Conservation (phyloP, 2,329 filamentous ascomycete genomes). For the Penicillium hesseltinei region DNA sequence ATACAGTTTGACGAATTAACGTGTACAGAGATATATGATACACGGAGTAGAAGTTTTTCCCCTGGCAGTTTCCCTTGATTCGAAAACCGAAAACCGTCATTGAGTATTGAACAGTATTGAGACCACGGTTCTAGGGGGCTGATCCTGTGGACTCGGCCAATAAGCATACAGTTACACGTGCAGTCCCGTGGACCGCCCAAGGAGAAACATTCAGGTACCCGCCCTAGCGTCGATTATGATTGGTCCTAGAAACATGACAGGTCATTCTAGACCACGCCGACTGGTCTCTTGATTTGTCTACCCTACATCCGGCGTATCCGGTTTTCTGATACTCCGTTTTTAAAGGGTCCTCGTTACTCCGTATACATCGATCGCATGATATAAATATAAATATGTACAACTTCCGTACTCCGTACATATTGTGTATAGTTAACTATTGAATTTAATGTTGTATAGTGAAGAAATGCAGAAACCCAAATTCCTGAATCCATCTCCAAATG, state of each 20-base stretch:
- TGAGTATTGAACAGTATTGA: background rate
- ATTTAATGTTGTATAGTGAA: background rate
- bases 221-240: slow-evolving; percentile 14
- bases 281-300: background rate
- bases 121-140: slow-evolving; percentile 23
- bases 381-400: background rate
- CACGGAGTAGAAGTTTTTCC: background rate
- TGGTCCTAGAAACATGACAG: slow-evolving; percentile 20
- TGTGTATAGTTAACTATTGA: too few relatives aligned
- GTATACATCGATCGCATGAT: background rate
- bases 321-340: background rate
- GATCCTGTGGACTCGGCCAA: slow-evolving; percentile 13
- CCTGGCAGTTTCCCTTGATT: slow-evolving; percentile 19
- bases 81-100: too few relatives aligned
- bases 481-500: background rate
- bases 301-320: background rate
- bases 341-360: background rate
- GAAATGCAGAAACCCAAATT: background rate
- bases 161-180: slow-evolving; percentile 12
- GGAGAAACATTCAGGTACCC: slow-evolving; percentile 26
- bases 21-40: background rate
- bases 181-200: slow-evolving; percentile 13
- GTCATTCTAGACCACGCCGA: slow-evolving; percentile 18
- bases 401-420: too few relatives aligned
- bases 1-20: background rate